Base-by-base conservation (phyloP, 495 filamentous ascomycete genomes). In the Neurospora hispaniola region DNA sequence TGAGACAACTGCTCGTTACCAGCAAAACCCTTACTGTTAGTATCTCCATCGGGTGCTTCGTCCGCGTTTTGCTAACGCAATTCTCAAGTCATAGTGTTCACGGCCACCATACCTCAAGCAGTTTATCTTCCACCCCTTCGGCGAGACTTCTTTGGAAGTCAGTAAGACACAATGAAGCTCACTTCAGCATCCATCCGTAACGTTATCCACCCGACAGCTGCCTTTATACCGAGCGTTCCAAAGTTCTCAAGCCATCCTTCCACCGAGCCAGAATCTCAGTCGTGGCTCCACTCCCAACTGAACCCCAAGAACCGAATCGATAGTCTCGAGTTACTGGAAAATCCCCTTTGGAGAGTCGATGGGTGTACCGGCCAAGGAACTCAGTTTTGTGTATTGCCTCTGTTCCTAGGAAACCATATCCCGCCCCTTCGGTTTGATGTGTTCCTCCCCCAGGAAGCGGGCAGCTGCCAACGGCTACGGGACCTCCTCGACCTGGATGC, bases 261-360 rank as follows among this genome's bases (percentile, higher is more conserved):
- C 35, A 41, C 62, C 23, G 48, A 69, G 12, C 39, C 54, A 18
- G 69, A 54, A 38, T 18, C 41, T 69, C 14, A 48, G 18, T 44
- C 77, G 9, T 86, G 84, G 84, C 69, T 70, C 27, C 70, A 72
- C 7, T 85, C 84, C 14, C 80, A 83, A 66, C 75, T 86, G 41
- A 86, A 86, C 72, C 85, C 85, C 4, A 85, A 86, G 73, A 86
- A 86, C 69, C 82, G 85, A 46, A 83, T 86, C 74, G 83, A 86
- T 71, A 85, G 85, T 35, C 83, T 86, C 44, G 84, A 83, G 3
- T 74, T 76, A 23, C 83, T 78, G 16, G 71, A 71, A 27, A 74
- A 79, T 11, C 82, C 84, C 9, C 75, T 85, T 27, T 86, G 84
- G 83, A 78, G 82, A 31, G 79, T 86, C 48, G 84, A 86, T 66